Percentiles rank a stretch among this genome's conserved stretches.
These are phyloP conservation scores for Thielaviopsis punctulata DNA, from an alignment of 2,329 filamentous ascomycete genomes.

Conservation along the genomic window DNA sequence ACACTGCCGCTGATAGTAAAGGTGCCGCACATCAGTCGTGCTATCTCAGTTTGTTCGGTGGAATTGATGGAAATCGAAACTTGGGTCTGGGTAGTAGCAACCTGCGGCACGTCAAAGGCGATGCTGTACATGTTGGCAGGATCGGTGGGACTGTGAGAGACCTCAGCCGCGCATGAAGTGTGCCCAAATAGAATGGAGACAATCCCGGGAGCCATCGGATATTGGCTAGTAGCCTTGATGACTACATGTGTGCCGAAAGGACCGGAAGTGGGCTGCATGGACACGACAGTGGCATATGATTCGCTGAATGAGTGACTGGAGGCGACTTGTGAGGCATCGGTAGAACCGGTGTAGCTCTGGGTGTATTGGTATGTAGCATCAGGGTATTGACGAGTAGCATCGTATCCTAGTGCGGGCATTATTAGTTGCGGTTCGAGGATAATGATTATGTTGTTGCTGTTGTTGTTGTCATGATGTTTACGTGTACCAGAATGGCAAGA, in stretches of 20 bases:
- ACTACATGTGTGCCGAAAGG: slow-evolving; percentile 51
- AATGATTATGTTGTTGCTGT: too few relatives aligned
- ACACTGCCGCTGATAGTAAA: slow-evolving; percentile 34
- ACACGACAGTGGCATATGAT: slow-evolving; percentile 42
- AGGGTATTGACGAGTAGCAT: slow-evolving; percentile 42
- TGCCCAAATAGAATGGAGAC: not conserved
- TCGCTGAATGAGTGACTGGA: slow-evolving; percentile 41
- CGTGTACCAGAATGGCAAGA: too few relatives aligned
- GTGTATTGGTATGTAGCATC: slow-evolving; percentile 37
- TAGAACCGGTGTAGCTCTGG: slow-evolving; percentile 21
- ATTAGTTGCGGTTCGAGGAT: not conserved
- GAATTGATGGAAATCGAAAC: not conserved
- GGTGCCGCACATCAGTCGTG: not conserved
- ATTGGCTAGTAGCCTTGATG: slow-evolving; percentile 57
- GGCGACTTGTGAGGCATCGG: slow-evolving; percentile 22
- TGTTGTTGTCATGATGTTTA: too few relatives aligned
- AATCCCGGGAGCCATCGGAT: slow-evolving; percentile 17
- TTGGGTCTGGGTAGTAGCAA: not conserved
- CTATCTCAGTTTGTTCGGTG: not conserved
- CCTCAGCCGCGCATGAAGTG: slow-evolving; percentile 34
- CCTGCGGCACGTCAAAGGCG: slow-evolving; percentile 50
- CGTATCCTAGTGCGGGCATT: slow-evolving; percentile 29
- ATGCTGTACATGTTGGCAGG: slow-evolving; percentile 41
- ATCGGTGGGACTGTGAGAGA: slow-evolving; percentile 35
- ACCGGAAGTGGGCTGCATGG: slow-evolving; percentile 44